Conservation (phyloP, 2,329 filamentous ascomycete genomes). For the Aspergillus tubingensis region DNA sequence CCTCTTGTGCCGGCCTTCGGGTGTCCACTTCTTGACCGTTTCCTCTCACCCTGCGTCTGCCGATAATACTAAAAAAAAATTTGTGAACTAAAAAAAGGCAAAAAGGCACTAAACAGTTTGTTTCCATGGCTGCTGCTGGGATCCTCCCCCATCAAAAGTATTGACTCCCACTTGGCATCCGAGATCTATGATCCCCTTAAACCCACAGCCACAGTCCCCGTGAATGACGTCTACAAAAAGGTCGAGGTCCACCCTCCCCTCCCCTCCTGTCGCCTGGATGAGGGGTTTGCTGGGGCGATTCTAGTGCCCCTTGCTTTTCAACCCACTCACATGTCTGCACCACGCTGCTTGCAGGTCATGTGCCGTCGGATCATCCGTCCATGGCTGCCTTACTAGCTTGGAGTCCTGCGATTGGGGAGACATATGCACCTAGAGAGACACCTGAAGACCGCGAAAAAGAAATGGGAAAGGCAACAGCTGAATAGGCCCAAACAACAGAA, state of each 20-base stretch:
- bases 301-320: not conserved
- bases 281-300: not conserved
- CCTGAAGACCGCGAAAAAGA: not conserved
- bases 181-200: too few relatives aligned
- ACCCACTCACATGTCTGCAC: not conserved
- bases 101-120: too few relatives aligned
- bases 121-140: not conserved
- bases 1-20: too few relatives aligned
- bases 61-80: too few relatives aligned
- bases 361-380: not conserved
- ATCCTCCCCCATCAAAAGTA: not conserved
- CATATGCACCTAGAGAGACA: not conserved
- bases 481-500: not conserved
- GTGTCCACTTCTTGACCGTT: too few relatives aligned
- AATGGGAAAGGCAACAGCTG: not conserved
- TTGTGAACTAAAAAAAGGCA: too few relatives aligned
- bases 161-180: not conserved
- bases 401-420: not conserved
- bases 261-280: not conserved
- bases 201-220: not conserved
- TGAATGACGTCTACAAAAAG: not conserved
- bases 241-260: not conserved
- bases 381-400: not conserved
- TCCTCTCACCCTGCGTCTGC: too few relatives aligned
- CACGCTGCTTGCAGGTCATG: not conserved